Percentiles rank a stretch among this genome's conserved stretches.
Evolutionary conservation across 2,329 filamentous ascomycete genomes (phyloP).

Genomic region (Colletotrichum musicola): DNA sequence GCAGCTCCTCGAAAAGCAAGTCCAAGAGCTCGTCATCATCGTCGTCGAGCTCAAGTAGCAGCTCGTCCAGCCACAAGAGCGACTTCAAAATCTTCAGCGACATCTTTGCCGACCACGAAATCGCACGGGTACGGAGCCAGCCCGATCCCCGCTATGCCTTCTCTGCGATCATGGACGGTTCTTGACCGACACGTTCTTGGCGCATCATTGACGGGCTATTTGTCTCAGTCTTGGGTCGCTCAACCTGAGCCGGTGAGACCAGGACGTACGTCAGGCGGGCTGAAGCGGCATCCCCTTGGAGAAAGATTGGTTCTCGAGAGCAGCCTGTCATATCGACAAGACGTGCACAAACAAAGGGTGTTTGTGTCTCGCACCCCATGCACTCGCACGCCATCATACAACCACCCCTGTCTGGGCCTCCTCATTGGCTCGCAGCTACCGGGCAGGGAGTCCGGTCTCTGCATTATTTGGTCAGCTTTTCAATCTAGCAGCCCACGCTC

Average conservation of each 20-base stretch:
- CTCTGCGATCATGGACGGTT: conserved; percentile 39
- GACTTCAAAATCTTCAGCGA: conserved; percentile 68
- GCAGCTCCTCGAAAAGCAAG: conserved; percentile 48
- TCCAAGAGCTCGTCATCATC: conserved; percentile 48
- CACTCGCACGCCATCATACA: conserved; percentile 11
- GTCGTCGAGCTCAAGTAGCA: conserved; percentile 46
- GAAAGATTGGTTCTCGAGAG: conserved; percentile 15
- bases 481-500: conserved; percentile 26
- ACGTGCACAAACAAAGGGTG: conserved; percentile 10
- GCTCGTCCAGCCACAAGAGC: conserved; percentile 44
- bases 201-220: conserved; percentile 5
- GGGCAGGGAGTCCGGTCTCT: conserved; percentile 14
- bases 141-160: conserved; percentile 66
- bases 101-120: conserved; percentile 64
- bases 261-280: conserved; percentile 32
- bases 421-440: conserved; percentile 24
- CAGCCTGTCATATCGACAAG: conserved; percentile 22
- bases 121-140: conserved; percentile 62
- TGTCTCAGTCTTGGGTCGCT: conserved; percentile 28
- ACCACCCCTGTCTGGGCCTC: conserved; percentile 12
- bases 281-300: conserved; percentile 21
- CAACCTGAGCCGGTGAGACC: conserved; percentile 23
- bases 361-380: conserved; percentile 33
- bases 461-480: conserved; percentile 23
- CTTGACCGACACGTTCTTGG: conserved; percentile 28